Evolutionary conservation across 768 basidiomycete genomes (phyloP).

Genomic region (Sistotremastrum niveocremeum): DNA sequence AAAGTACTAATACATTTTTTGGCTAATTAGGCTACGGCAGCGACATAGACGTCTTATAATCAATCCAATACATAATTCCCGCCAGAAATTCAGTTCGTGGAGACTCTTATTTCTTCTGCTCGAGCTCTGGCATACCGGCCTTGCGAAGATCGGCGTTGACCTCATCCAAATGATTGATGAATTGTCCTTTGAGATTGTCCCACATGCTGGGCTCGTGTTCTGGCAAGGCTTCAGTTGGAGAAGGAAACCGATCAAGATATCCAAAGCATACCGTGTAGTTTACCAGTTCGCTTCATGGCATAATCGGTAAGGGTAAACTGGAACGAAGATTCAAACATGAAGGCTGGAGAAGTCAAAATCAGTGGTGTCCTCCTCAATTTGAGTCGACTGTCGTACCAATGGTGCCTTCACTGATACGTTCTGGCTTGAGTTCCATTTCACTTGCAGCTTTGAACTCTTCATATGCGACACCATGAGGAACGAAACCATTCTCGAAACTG

Average conservation of each 20-base stretch:
- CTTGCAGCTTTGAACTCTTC: conserved; percentile 47
- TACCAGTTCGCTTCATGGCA: conserved; percentile 45
- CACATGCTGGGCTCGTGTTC: conserved; percentile 58
- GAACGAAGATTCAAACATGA: conserved; percentile 55
- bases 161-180: conserved; percentile 42
- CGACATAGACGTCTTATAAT: no score
- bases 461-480: conserved; percentile 54
- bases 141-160: conserved; percentile 36
- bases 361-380: not conserved
- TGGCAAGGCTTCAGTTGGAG: conserved; percentile 8
- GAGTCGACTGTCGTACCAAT: conserved; percentile 25
- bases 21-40: no score
- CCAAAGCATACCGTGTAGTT: conserved; percentile 34
- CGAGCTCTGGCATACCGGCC: conserved; percentile 22
- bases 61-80: no score
- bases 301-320: conserved; percentile 52
- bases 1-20: no score
- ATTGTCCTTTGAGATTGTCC: conserved; percentile 44
- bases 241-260: not conserved
- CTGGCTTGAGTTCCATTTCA: conserved; percentile 36
- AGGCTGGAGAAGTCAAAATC: conserved; percentile 20
- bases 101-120: not conserved
- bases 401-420: conserved; percentile 37
- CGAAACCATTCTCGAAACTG: conserved; percentile 51
- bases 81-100: no score